These are phyloP conservation scores for Candida tetrigidarum DNA, from an alignment of 1,139 yeast species.

Conservation along the genomic window DNA sequence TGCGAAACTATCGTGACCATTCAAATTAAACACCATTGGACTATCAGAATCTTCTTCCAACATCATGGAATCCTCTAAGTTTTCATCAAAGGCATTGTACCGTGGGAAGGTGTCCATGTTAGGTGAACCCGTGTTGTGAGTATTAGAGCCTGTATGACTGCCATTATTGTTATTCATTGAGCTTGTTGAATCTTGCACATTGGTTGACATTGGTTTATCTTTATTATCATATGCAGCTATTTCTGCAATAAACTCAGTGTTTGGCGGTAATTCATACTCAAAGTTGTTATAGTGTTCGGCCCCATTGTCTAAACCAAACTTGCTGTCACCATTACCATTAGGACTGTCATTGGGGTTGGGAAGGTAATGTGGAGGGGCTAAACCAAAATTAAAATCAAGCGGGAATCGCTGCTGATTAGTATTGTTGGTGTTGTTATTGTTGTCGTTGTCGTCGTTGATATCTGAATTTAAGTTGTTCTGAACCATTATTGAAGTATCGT, in stretches of 20 bases:
- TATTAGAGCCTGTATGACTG: constrained; percentile 4
- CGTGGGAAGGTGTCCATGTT: constrained; percentile 5
- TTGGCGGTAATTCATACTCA: constrained; percentile 11
- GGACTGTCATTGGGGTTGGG: constrained; percentile 6
- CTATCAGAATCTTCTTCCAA: constrained; percentile 9
- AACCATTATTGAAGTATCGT: constrained; percentile 2
- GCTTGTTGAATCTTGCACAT: not conserved
- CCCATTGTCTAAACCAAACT: constrained; percentile 2
- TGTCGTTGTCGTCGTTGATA: not conserved
- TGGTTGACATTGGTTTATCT: not conserved
- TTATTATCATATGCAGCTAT: constrained; percentile 14
- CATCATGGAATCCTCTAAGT: constrained; percentile 10
- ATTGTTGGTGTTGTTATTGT: not conserved
- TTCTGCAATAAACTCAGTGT: constrained; percentile 17
- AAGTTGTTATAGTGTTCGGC: constrained; percentile 2
- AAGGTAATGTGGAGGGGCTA: constrained; percentile 17
- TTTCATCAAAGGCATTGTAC: constrained; percentile 4
- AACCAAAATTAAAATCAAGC: constrained; percentile 37
- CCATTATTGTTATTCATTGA: constrained; percentile 4
- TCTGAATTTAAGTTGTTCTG: constrained; percentile 4
- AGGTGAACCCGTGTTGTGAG: constrained; percentile 2
- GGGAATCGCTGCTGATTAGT: constrained; percentile 22
- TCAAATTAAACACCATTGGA: constrained; percentile 11
- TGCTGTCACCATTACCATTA: constrained; percentile 2
- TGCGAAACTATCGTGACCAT: constrained; percentile 4